Percentiles rank a stretch among this genome's conserved stretches.
Conservation (phyloP, 1,284 basidiomycete species). For the Apiotrichum sp. region DNA sequence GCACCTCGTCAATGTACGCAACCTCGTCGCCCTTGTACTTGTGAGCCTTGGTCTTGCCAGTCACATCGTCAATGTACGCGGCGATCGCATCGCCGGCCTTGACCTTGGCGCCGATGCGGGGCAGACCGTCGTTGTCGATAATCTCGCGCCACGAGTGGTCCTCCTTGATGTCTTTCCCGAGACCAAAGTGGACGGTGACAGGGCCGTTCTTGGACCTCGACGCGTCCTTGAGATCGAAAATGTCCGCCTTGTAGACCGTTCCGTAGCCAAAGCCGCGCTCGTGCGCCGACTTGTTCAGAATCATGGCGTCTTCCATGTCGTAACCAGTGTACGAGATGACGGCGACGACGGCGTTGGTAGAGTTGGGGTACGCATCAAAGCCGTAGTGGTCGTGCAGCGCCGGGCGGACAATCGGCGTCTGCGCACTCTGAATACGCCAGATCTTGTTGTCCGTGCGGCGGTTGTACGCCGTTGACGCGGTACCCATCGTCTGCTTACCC, state of each 20-base stretch:
- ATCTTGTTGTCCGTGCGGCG: constrained; percentile 98
- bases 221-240: constrained; percentile 80
- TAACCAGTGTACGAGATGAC: constrained; percentile 99
- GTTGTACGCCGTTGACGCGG: constrained; percentile 82
- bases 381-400: constrained; percentile 90
- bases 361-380: constrained; percentile 98
- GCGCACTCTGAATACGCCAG: constrained; percentile 90
- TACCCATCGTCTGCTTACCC: constrained; percentile 99
- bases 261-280: constrained; percentile 98
- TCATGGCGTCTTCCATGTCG: constrained; percentile 99
- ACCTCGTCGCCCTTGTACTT: constrained; percentile 97
- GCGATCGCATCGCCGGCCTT: constrained; percentile 69
- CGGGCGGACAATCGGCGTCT: constrained; percentile 92
- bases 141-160: constrained; percentile 58
- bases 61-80: constrained; percentile 83
- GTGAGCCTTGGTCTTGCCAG: constrained; percentile 73
- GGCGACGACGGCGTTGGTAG: constrained; percentile 95
- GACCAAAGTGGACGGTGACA: constrained; percentile 72
- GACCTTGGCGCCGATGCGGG: constrained; percentile 66
- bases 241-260: constrained; percentile 92
- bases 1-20: constrained; percentile 86
- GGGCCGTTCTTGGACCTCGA: constrained; percentile 58
- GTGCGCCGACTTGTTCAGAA: constrained; percentile 96
- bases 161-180: constrained; percentile 67
- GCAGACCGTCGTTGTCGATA: constrained; percentile 80